These are phyloP conservation scores for Coleophoma cylindrospora DNA, from an alignment of 2,329 filamentous ascomycete species.

Conservation along the genomic window DNA sequence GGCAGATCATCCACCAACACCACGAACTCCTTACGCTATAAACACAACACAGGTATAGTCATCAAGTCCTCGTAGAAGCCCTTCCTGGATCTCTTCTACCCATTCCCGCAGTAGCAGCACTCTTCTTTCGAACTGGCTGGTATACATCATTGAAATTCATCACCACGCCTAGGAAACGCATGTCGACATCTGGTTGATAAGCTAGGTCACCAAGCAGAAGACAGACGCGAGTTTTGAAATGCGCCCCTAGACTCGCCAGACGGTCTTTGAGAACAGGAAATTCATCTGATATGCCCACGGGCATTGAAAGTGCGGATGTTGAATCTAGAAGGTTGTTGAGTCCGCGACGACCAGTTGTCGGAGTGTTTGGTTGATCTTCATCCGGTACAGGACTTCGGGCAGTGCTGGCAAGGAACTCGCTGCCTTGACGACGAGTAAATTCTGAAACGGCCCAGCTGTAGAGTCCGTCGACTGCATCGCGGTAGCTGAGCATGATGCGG, in stretches of 20 bases:
- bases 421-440: constrained; percentile 86
- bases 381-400: constrained; percentile 26
- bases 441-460: constrained; percentile 95
- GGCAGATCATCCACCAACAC: no score
- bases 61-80: constrained; percentile 50
- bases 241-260: constrained; percentile 64
- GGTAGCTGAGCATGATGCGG: constrained; percentile 89
- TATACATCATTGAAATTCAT: constrained; percentile 99
- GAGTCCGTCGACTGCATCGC: constrained; percentile 86
- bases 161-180: constrained; percentile 90
- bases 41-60: no score
- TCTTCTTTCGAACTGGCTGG: constrained; percentile 62
- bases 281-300: constrained; percentile 45
- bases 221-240: constrained; percentile 75
- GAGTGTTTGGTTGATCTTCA: constrained; percentile 23
- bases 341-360: constrained; percentile 22
- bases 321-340: constrained; percentile 18
- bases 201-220: constrained; percentile 83
- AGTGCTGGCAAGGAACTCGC: constrained; percentile 64
- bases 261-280: constrained; percentile 73
- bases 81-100: constrained; percentile 8
- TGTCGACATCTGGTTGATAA: constrained; percentile 90
- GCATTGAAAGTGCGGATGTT: constrained; percentile 12
- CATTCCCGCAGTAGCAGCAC: constrained; percentile 4
- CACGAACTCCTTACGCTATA: no score